Conservation (phyloP, 768 basidiomycete genomes). For the Agrocybe praecox region DNA sequence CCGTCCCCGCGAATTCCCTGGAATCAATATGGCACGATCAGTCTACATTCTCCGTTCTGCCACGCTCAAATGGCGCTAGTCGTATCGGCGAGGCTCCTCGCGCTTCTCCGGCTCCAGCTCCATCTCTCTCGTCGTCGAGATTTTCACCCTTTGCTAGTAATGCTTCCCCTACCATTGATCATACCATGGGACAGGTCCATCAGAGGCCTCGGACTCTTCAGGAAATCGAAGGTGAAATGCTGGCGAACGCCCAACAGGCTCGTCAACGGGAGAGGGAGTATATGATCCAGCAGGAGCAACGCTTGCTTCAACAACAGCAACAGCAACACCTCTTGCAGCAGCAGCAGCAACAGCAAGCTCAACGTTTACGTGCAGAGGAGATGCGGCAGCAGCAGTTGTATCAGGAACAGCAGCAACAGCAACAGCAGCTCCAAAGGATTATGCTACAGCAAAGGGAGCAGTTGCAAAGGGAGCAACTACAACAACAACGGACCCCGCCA, state of each 20-base stretch:
- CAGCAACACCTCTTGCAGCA: conserved; percentile 33
- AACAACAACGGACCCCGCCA: conserved; percentile 57
- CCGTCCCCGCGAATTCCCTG: conserved; percentile 48
- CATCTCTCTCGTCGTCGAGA: conserved; percentile 24
- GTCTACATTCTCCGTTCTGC: conserved; percentile 72
- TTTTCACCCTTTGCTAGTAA: conserved; percentile 40
- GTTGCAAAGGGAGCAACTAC: conserved; percentile 29
- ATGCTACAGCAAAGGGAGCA: conserved; percentile 57
- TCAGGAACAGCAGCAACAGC: conserved; percentile 30
- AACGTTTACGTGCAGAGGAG: conserved; percentile 24
- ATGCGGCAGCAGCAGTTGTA: conserved; percentile 38
- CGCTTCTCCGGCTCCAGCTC: conserved; percentile 31
- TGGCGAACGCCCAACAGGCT: conserved; percentile 50
- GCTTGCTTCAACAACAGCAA: conserved; percentile 31
- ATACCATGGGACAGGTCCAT: conserved; percentile 35
- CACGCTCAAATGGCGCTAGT: conserved; percentile 50
- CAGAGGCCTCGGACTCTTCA: conserved; percentile 63
- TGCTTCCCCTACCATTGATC: conserved; percentile 24
- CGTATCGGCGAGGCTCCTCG: conserved; percentile 41
- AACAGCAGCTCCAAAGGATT: conserved; percentile 38
- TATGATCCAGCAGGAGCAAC: conserved; percentile 31
- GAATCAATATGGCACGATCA: conserved; percentile 86
- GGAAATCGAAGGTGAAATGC: conserved; percentile 87
- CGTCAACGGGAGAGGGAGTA: conserved; percentile 23
- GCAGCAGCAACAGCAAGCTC: conserved; percentile 30